Conservation (phyloP, 2,329 filamentous ascomycete species). For the Scopulariopsis brevicaulis region DNA sequence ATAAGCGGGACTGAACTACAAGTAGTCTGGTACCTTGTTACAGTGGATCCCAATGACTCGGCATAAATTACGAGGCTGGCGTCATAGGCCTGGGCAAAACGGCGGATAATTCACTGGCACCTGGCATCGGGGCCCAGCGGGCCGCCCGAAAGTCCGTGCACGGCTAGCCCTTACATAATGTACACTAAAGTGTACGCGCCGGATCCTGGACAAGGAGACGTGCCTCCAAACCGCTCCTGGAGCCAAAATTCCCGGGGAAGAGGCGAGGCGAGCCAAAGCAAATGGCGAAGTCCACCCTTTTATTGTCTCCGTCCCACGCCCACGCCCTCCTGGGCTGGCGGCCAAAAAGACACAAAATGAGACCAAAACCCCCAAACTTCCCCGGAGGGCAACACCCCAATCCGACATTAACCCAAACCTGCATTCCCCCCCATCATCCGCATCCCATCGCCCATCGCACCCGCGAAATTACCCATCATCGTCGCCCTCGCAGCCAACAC, state of each 20-base stretch:
- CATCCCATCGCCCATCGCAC: conserved; percentile 6
- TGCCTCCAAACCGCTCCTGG: conserved; percentile 1
- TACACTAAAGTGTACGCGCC: background rate
- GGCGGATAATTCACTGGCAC: background rate
- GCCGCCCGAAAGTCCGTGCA: conserved; percentile 1
- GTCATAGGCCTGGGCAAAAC: background rate
- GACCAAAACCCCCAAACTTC: conserved; percentile 22
- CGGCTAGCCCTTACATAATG: background rate
- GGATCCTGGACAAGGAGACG: conserved; percentile 3
- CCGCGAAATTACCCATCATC: conserved; percentile 4
- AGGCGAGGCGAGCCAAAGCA: background rate
- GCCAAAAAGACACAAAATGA: conserved; percentile 18
- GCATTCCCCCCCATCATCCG: conserved; percentile 10
- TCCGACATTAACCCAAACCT: conserved; percentile 11
- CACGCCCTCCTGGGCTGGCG: conserved; percentile 2
- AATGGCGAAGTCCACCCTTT: conserved; percentile 4
- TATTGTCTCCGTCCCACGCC: conserved; percentile 4
- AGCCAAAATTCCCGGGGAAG: conserved; percentile 1
- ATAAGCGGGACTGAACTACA: background rate
- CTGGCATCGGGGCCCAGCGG: background rate
- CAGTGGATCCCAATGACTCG: background rate
- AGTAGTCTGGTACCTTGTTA: background rate
- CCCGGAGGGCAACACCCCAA: conserved; percentile 22
- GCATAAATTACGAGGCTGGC: background rate
- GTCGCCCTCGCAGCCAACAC: conserved; percentile 2